Percentiles rank a stretch among this genome's conserved stretches.
phyloP scores from a whole-genome alignment of 768 basidiomycete species.

The Calocybe cyanea region DNA sequence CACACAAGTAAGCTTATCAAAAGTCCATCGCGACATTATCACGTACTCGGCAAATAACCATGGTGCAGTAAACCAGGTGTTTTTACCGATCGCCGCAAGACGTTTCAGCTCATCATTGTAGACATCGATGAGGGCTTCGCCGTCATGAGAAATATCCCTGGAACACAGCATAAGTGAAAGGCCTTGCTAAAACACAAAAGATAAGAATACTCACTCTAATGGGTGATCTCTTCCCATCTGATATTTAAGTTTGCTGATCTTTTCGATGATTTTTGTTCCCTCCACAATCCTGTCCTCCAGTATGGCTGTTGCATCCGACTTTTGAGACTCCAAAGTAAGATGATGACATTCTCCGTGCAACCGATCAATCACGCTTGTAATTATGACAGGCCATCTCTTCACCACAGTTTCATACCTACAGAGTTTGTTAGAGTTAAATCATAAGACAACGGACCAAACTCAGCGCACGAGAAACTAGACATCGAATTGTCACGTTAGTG shows the following conservation, averaged over 20 bases:
- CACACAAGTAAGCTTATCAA: background rate
- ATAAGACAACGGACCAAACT: background rate
- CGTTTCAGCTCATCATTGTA: slow-evolving; percentile 74
- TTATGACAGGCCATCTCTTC: slow-evolving; percentile 80
- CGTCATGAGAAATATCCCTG: slow-evolving; percentile 74
- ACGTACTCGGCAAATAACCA: slow-evolving; percentile 96
- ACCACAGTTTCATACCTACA: slow-evolving; percentile 76
- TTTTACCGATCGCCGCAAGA: slow-evolving; percentile 41
- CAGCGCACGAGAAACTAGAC: slow-evolving; percentile 56
- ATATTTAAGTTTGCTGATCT: slow-evolving; percentile 78
- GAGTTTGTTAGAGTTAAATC: background rate
- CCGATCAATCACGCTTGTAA: slow-evolving; percentile 76
- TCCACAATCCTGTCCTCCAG: slow-evolving; percentile 55
- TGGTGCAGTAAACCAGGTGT: slow-evolving; percentile 88
- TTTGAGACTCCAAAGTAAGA: slow-evolving; percentile 36
- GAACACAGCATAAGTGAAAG: background rate
- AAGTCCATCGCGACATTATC: slow-evolving; percentile 4
- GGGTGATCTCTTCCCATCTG: slow-evolving; percentile 77
- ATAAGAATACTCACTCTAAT: slow-evolving; percentile 49
- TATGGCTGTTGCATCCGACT: slow-evolving; percentile 17
- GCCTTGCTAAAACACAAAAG: background rate
- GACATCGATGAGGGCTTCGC: slow-evolving; percentile 59
- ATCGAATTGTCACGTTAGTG: slow-evolving; percentile 2
- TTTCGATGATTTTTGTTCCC: slow-evolving; percentile 73
- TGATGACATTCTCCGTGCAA: slow-evolving; percentile 68